phyloP scores from a whole-genome alignment of 1,284 basidiomycete genomes.

The Amylostereum areolatum region DNA sequence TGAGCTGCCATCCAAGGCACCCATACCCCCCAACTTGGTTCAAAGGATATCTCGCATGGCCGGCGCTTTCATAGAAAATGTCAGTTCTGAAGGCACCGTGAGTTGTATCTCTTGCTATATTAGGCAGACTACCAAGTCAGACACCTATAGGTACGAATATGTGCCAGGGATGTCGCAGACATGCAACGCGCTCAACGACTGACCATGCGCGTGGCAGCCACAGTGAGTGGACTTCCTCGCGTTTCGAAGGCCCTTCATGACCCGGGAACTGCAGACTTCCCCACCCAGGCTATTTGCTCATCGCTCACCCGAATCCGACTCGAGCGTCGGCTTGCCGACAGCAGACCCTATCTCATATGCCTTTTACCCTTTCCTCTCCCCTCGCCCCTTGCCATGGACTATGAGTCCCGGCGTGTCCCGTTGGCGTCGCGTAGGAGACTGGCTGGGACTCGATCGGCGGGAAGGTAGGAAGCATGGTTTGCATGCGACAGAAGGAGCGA shows the following conservation, averaged over 20 bases:
- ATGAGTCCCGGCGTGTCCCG: constrained; percentile 45
- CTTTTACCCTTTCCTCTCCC: constrained; percentile 57
- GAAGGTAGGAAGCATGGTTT: not conserved
- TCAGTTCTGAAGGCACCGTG: constrained; percentile 41
- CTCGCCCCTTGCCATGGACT: constrained; percentile 43
- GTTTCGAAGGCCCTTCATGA: too few relatives aligned
- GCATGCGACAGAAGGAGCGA: not conserved
- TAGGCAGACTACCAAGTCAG: not conserved
- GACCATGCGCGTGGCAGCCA: constrained; percentile 36
- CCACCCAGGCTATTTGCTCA: too few relatives aligned
- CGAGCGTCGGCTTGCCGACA: constrained; percentile 17
- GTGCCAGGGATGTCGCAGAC: constrained; percentile 35
- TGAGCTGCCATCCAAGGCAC: constrained; percentile 37
- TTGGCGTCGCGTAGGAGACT: constrained; percentile 43
- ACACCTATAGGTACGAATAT: constrained; percentile 45
- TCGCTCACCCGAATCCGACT: too few relatives aligned
- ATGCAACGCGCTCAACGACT: constrained; percentile 46
- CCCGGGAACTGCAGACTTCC: too few relatives aligned
- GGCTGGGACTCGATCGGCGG: not conserved
- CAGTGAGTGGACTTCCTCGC: not conserved
- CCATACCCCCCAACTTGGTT: constrained; percentile 38
- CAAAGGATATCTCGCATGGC: constrained; percentile 63
- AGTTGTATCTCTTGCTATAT: constrained; percentile 4
- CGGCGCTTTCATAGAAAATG: constrained; percentile 53
- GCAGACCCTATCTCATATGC: constrained; percentile 36